Base-by-base conservation (phyloP, 2,329 filamentous ascomycete species). In the Fusarium torreyae region DNA sequence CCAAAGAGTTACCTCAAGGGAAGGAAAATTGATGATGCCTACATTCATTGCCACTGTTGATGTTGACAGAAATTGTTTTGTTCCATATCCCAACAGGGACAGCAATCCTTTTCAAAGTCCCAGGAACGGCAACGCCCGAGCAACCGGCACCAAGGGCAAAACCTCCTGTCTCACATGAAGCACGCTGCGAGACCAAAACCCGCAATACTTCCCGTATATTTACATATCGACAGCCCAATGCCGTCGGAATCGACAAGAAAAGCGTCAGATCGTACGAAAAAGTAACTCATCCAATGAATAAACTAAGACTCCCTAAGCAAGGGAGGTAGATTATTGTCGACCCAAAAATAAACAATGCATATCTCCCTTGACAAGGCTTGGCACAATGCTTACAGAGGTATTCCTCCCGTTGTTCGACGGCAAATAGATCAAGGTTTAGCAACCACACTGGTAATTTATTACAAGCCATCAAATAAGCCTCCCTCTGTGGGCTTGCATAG, bases 291-390 rank as follows among this genome's bases (percentile, higher is more conserved):
- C 5, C 10, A 22, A 26, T 8, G 11, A 20, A n/a, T 17, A n/a
- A 31, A 6, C 26, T 48, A 26, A 43, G 48, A 28, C 22, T 20
- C 7, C 38, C 11, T 10, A 67, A 44, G 66, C 24, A 69, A 69
- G 66, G 66, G 66, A 67, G 51, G 14, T 11, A 40, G 15, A 22
- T 40, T 34, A 34, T 44, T 26, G 14, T 43, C 39, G 36, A 15
- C 44, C 28, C 33, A 46, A 24, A 17, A 11, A 40, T 18, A 39
- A 46, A 68, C 51, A 56, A 45, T 52, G 58, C 28, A 9, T 22
- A 5, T 36, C 52, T 69, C 66, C 66, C 66, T 69, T 66, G 42
- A 51, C 14, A 20, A 24, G 33, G 43, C 66, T 70, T 67, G 40
- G 39, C 50, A 22, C 15, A 36, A 57, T 43, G 38, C 26, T 31